A percentile compares a stretch with the other conserved stretches of the same genome.
These are phyloP conservation scores for Oenanthe javanica DNA, from an alignment of 140 eudicot genomes.

Conservation along the genomic window DNA sequence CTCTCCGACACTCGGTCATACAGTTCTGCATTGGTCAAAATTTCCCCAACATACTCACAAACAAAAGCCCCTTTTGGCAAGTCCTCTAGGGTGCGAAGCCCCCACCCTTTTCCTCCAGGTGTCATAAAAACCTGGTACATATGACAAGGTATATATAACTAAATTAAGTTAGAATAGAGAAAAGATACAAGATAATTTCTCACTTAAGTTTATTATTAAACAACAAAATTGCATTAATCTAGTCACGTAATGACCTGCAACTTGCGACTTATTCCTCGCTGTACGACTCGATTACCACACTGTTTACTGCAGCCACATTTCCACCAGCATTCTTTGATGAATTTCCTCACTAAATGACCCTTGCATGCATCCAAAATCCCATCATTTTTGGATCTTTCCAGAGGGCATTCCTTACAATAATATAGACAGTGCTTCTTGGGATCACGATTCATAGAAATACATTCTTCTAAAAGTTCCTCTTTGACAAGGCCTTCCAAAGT, in stretches of 20 bases:
- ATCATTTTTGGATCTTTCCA: constrained; percentile 64
- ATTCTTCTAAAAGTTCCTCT: constrained; percentile 61
- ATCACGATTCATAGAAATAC: constrained; percentile 70
- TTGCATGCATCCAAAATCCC: constrained; percentile 66
- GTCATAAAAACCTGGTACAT: constrained; percentile 76
- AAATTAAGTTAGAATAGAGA: not conserved
- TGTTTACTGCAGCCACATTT: constrained; percentile 81
- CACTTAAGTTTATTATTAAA: not conserved
- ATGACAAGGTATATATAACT: not conserved
- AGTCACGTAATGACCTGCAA: constrained; percentile 47
- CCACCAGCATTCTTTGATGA: constrained; percentile 89
- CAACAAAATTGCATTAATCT: not conserved
- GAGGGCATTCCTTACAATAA: constrained; percentile 84
- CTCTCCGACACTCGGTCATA: constrained; percentile 58
- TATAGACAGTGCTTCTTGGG: constrained; percentile 55
- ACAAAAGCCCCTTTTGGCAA: constrained; percentile 93
- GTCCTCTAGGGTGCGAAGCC: constrained; percentile 89
- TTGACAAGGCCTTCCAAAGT: constrained; percentile 74
- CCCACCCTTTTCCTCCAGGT: constrained; percentile 97
- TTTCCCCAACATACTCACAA: constrained; percentile 96
- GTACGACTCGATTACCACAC: constrained; percentile 95
- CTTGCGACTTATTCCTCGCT: constrained; percentile 67
- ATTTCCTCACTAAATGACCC: constrained; percentile 78
- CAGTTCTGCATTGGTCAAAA: constrained; percentile 68
- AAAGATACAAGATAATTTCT: not conserved